Evolutionary conservation across 371 early-diverging fungal genomes (phyloP).

Genomic region (Circinella umbellata): DNA sequence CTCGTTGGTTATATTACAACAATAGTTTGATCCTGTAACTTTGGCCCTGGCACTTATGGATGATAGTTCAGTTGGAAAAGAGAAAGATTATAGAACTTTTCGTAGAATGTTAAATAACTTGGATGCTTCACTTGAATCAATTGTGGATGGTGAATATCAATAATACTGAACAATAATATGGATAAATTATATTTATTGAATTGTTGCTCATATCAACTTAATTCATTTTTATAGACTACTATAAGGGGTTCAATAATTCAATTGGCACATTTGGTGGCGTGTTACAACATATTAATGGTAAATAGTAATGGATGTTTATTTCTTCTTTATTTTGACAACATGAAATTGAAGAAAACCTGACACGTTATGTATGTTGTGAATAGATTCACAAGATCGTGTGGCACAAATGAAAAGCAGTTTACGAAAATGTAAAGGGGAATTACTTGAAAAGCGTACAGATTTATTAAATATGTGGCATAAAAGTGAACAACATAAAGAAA

Average conservation of each 20-base stretch:
- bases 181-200: neutral
- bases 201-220: neutral
- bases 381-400: constrained; percentile 67
- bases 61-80: constrained; percentile 74
- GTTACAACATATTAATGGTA: constrained; percentile 83
- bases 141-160: constrained; percentile 77
- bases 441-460: constrained; percentile 76
- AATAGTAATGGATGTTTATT: neutral
- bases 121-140: constrained; percentile 82
- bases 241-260: constrained; percentile 89
- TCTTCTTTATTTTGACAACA: neutral
- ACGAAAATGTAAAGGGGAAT: constrained; percentile 69
- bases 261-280: constrained; percentile 93
- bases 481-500: constrained; percentile 85
- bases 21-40: constrained; percentile 89
- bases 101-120: constrained; percentile 70
- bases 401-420: constrained; percentile 72
- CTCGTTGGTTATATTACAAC: no score
- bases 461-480: constrained; percentile 80
- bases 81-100: constrained; percentile 81
- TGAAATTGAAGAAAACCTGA: constrained; percentile 13
- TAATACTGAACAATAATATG: no score
- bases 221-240: constrained; percentile 70
- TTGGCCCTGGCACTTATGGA: constrained; percentile 88
- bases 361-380: constrained; percentile 7